phyloP scores from a whole-genome alignment of 352 stramenopile species.

The Phytophthora hibernalis region DNA sequence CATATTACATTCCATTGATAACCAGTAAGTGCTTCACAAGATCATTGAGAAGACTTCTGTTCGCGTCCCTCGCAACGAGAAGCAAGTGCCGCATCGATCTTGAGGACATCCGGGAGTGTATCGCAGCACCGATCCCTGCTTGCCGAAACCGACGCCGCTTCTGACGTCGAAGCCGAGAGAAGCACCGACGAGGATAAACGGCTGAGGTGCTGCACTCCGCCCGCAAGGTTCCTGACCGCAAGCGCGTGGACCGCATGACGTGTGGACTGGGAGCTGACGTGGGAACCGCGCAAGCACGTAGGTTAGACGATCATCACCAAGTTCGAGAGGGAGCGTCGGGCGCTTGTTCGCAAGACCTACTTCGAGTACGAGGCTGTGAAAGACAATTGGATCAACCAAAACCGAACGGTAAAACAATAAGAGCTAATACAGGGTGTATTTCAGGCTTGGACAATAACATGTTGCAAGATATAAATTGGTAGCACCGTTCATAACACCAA shows the following conservation, averaged over 20 bases:
- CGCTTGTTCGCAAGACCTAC: slow-evolving; percentile 27
- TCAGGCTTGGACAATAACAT: slow-evolving; percentile 3
- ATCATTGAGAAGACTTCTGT: too few species aligned
- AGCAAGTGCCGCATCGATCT: too few species aligned
- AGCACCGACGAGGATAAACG: too few species aligned
- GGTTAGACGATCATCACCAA: slow-evolving; percentile 9
- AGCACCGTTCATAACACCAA: slow-evolving; percentile 21
- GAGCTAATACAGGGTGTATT: slow-evolving; percentile 11
- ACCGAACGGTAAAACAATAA: neutral
- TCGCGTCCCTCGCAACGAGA: neutral
- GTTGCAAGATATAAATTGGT: too few species aligned
- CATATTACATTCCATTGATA: neutral
- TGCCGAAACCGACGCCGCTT: too few species aligned
- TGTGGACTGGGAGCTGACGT: too few species aligned
- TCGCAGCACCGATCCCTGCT: too few species aligned
- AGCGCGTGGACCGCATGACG: too few species aligned
- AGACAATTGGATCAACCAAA: slow-evolving; percentile 25
- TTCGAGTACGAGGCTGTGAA: slow-evolving; percentile 31
- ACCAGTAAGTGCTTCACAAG: neutral
- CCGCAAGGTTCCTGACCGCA: too few species aligned
- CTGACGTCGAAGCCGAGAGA: too few species aligned
- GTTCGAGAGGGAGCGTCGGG: slow-evolving; percentile 8
- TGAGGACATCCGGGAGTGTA: too few species aligned
- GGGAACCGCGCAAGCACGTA: slow-evolving; percentile 18
- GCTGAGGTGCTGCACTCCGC: too few species aligned